Percentiles rank a stretch among this genome's conserved stretches.
phyloP scores from a whole-genome alignment of 805 yeast genomes.

The Martiniozyma abietophila region DNA sequence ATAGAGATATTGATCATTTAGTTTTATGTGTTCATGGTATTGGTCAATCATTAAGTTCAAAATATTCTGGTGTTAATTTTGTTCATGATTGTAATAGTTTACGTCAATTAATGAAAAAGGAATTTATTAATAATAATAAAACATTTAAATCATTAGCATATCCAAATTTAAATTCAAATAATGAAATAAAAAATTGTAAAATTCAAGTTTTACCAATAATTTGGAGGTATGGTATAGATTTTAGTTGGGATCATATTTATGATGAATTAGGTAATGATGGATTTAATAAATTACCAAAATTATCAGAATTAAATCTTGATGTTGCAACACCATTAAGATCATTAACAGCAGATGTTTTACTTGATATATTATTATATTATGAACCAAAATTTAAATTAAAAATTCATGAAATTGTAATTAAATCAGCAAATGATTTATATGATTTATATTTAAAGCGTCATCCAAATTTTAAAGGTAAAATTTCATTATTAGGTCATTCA shows the following conservation, averaged over 20 bases:
- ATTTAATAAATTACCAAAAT: constrained; percentile 39
- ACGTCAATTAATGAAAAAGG: constrained; percentile 45
- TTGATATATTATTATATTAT: constrained; percentile 74
- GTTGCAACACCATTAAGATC: constrained; percentile 72
- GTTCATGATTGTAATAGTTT: constrained; percentile 72
- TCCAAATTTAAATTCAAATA: constrained; percentile 22
- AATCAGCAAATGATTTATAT: constrained; percentile 56
- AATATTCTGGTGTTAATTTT: constrained; percentile 75
- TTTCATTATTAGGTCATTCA: constrained; percentile 85
- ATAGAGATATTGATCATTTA: constrained; percentile 42
- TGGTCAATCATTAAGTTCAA: constrained; percentile 78
- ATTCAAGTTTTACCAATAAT: constrained; percentile 84
- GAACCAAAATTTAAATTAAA: constrained; percentile 58
- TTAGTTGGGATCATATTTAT: constrained; percentile 37
- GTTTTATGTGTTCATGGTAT: constrained; percentile 92
- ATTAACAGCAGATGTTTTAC: constrained; percentile 74
- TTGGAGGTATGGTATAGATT: constrained; percentile 78
- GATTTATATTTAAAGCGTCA: constrained; percentile 48
- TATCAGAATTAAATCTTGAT: constrained; percentile 65
- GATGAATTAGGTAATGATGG: constrained; percentile 31
- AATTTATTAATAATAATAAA: constrained; percentile 33
- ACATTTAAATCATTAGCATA: constrained; percentile 31
- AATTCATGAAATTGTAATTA: constrained; percentile 53
- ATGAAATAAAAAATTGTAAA: constrained; percentile 35
- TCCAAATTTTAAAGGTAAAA: constrained; percentile 69